Percentiles rank a stretch among this genome's conserved stretches.
Conservation (phyloP, 306 rosid genomes). For the Cucurbita maxima region DNA sequence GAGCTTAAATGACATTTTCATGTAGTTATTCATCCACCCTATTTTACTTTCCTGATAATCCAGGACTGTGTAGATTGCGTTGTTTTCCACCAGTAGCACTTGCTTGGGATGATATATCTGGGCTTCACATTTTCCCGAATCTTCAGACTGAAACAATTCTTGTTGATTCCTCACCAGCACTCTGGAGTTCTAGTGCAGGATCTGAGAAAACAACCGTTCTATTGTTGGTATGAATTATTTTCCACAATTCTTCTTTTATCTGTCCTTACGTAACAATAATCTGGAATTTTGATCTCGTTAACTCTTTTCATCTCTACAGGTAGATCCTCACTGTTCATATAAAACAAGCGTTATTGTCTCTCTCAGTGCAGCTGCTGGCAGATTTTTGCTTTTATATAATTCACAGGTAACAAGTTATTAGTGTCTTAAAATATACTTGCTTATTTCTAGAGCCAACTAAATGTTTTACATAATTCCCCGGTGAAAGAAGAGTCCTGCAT, state of each 20-base stretch:
- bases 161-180: conserved; percentile 82
- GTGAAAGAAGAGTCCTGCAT: neutral
- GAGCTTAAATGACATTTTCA: neutral
- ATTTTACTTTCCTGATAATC: conserved; percentile 21
- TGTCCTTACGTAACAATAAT: conserved; percentile 10
- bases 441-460: neutral
- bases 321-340: conserved; percentile 95
- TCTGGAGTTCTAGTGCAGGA: conserved; percentile 49
- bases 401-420: conserved; percentile 48
- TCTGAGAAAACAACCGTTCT: conserved; percentile 71
- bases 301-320: conserved; percentile 31
- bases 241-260: conserved; percentile 1
- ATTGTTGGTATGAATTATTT: conserved; percentile 45
- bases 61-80: conserved; percentile 86
- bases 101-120: conserved; percentile 87
- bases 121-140: conserved; percentile 77
- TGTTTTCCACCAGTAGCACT: conserved; percentile 96
- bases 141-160: conserved; percentile 49
- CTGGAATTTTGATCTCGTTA: neutral
- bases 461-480: neutral
- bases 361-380: conserved; percentile 53
- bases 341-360: conserved; percentile 48
- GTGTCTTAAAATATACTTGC: conserved; percentile 4
- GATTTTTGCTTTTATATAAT: conserved; percentile 63
- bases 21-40: conserved; percentile 6